Conservation (phyloP, 2,329 filamentous ascomycete genomes). For the Nemania abortiva region DNA sequence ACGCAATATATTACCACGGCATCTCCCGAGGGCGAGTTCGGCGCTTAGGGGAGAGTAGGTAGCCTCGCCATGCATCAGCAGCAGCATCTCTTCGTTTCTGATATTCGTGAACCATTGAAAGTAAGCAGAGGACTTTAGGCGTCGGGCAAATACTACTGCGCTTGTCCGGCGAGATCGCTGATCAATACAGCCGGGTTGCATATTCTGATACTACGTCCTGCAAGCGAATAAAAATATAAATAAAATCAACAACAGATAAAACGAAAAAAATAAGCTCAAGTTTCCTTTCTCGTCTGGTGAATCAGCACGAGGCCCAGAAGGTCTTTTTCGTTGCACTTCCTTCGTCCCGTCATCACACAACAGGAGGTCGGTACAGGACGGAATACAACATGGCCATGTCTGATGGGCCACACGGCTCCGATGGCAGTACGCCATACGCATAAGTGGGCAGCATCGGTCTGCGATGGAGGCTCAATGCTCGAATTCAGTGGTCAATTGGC, state of each 20-base stretch:
- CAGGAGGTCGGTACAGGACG: slow-evolving; percentile 12
- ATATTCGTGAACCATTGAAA: slow-evolving; percentile 6
- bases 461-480: slow-evolving; percentile 25
- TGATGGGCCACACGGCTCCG: slow-evolving; percentile 12
- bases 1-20: slow-evolving; percentile 16
- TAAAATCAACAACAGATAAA: not conserved
- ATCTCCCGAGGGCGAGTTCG: slow-evolving; percentile 30
- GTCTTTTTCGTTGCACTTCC: not conserved
- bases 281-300: slow-evolving; percentile 1
- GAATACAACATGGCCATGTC: slow-evolving; percentile 25
- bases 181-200: slow-evolving; percentile 21
- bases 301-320: not conserved
- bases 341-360: not conserved
- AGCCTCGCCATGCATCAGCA: not conserved
- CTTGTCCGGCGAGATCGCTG: slow-evolving; percentile 11
- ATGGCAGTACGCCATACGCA: not conserved
- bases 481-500: slow-evolving; percentile 30
- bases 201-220: slow-evolving; percentile 7
- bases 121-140: slow-evolving; percentile 7
- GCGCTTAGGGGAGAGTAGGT: slow-evolving; percentile 6
- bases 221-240: not conserved
- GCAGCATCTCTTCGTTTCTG: not conserved
- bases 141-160: slow-evolving; percentile 19
- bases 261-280: not conserved
- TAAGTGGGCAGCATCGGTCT: slow-evolving; percentile 5